Percentiles rank a stretch among this genome's conserved stretches.
These are phyloP conservation scores for Monosporozyma solicola DNA, from an alignment of 805 yeast genomes.

Conservation along the genomic window DNA sequence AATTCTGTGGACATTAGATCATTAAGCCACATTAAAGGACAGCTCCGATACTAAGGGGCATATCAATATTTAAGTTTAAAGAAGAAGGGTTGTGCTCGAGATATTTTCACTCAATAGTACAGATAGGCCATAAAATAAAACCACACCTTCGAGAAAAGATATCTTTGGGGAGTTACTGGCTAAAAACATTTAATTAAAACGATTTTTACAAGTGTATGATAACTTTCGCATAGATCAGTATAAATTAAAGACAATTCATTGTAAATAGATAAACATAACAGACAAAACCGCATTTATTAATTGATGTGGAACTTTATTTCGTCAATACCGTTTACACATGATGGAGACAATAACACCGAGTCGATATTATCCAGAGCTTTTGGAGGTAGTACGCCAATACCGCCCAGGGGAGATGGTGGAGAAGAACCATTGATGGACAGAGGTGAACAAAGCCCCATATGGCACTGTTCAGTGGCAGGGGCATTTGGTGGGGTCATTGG, in stretches of 20 bases:
- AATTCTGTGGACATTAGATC: not conserved
- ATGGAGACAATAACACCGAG: conserved; percentile 1
- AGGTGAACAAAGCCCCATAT: not conserved
- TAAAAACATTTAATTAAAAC: not conserved
- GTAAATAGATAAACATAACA: not conserved
- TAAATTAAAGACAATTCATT: not conserved
- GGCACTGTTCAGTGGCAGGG: conserved; percentile 43
- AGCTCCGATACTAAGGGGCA: not conserved
- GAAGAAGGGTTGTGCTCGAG: not conserved
- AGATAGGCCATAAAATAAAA: not conserved
- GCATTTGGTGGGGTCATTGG: conserved; percentile 93
- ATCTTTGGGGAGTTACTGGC: not conserved
- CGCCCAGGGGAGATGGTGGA: not conserved
- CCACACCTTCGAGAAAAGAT: not conserved
- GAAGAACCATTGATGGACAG: not conserved
- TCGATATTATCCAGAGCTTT: not conserved
- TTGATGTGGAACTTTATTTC: conserved; percentile 10
- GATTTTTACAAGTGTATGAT: not conserved
- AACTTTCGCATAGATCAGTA: not conserved
- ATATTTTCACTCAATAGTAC: not conserved
- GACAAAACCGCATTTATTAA: not conserved
- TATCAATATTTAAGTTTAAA: not conserved
- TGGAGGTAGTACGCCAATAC: not conserved
- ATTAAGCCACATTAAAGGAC: not conserved
- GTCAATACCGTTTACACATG: conserved; percentile 9